Conservation (phyloP, 331 rosid species). For the Ulmus americana region DNA sequence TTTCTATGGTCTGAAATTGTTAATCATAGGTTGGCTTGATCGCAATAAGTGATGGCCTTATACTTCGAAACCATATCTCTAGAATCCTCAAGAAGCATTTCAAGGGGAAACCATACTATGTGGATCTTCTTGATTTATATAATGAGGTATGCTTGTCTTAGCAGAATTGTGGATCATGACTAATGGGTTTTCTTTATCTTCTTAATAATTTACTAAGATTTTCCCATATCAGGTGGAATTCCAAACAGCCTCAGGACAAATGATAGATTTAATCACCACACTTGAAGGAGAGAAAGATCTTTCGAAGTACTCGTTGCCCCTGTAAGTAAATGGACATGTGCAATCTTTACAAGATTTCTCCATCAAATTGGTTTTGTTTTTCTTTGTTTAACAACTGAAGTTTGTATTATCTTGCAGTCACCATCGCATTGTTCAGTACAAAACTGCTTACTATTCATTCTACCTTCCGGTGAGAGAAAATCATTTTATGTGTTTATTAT, state of each 20-base stretch:
- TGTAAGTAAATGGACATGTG: slow-evolving; percentile 46
- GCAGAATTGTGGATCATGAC: background rate
- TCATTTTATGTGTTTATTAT: background rate
- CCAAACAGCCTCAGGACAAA: slow-evolving; percentile 93
- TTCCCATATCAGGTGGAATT: slow-evolving; percentile 61
- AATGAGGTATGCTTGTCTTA: slow-evolving; percentile 53
- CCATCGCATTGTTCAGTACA: slow-evolving; percentile 89
- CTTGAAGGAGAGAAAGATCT: slow-evolving; percentile 46
- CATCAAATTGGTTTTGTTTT: background rate
- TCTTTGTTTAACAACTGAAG: slow-evolving; percentile 10
- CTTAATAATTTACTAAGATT: background rate
- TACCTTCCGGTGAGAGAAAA: slow-evolving; percentile 75
- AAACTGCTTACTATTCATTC: slow-evolving; percentile 90
- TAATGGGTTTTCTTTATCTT: background rate
- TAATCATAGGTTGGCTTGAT: slow-evolving; percentile 43
- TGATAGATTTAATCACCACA: slow-evolving; percentile 78
- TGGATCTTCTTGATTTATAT: slow-evolving; percentile 78
- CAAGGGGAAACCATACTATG: slow-evolving; percentile 66
- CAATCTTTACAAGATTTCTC: background rate
- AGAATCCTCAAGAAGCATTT: slow-evolving; percentile 82
- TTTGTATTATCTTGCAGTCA: slow-evolving; percentile 54
- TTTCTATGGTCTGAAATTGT: background rate
- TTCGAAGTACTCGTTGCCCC: slow-evolving; percentile 39
- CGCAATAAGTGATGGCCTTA: slow-evolving; percentile 46
- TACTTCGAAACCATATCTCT: slow-evolving; percentile 65